Evolutionary conservation across 306 rosid species (phyloP).

Genomic region (Purshia tridentata): DNA sequence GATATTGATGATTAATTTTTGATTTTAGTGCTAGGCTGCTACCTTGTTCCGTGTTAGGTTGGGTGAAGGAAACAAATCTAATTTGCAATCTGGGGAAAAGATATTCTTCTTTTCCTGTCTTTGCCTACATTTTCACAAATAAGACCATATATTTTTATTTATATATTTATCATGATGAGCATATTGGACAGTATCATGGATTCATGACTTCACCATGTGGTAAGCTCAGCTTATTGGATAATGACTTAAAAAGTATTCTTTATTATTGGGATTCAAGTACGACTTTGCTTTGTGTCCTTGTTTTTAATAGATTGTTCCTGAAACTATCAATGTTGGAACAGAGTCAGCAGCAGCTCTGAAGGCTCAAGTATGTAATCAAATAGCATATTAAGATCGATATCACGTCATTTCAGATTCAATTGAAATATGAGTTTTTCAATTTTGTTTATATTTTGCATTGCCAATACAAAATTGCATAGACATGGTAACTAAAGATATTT

Average conservation of each 20-base stretch:
- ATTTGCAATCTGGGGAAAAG: background rate
- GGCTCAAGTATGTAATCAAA: slow-evolving; percentile 63
- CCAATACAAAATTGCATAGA: background rate
- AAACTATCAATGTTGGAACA: slow-evolving; percentile 75
- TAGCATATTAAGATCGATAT: background rate
- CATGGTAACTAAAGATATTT: slow-evolving; percentile 25
- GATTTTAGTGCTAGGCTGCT: background rate
- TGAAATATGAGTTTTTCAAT: background rate
- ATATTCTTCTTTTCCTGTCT: slow-evolving; percentile 10
- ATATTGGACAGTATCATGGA: background rate
- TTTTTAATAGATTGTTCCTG: slow-evolving; percentile 70
- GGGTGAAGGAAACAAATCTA: slow-evolving; percentile 10
- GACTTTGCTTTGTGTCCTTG: background rate
- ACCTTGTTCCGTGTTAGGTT: slow-evolving; percentile 19
- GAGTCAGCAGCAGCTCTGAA: slow-evolving; percentile 90
- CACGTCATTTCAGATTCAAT: slow-evolving; percentile 4
- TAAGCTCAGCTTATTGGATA: background rate
- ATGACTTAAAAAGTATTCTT: too few relatives aligned
- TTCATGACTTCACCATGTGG: background rate
- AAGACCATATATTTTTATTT: background rate
- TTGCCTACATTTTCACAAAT: background rate
- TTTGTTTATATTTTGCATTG: background rate
- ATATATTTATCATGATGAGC: background rate
- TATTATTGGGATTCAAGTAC: slow-evolving; percentile 3
- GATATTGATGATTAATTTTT: slow-evolving; percentile 5